These are phyloP conservation scores for Yueomyces sinensis DNA, from an alignment of 805 yeast species.

Conservation along the genomic window DNA sequence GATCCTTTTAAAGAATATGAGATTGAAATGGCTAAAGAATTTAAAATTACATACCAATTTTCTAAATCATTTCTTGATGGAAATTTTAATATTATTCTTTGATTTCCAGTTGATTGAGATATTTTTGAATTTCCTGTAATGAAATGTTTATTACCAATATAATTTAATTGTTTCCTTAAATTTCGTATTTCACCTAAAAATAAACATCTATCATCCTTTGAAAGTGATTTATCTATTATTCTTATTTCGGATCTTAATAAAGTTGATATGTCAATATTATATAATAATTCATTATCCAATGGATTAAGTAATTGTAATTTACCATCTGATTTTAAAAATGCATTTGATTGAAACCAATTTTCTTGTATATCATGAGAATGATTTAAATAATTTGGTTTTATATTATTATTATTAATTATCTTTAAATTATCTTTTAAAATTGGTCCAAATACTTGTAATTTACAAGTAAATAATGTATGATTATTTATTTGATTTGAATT, in stretches of 20 bases:
- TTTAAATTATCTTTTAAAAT: constrained; percentile 15
- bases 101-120: constrained; percentile 2
- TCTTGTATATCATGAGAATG: constrained; percentile 21
- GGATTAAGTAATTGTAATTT: constrained; percentile 45
- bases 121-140: not conserved
- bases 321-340: constrained; percentile 54
- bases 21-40: constrained; percentile 49
- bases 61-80: constrained; percentile 58
- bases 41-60: constrained; percentile 63
- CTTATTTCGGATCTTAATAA: constrained; percentile 50
- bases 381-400: not conserved
- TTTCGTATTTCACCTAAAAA: constrained; percentile 45
- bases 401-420: constrained; percentile 2
- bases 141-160: not conserved
- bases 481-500: not conserved
- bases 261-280: constrained; percentile 40
- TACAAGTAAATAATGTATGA: constrained; percentile 36
- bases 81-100: constrained; percentile 35
- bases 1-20: constrained; percentile 14
- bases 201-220: constrained; percentile 44
- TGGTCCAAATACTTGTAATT: constrained; percentile 57
- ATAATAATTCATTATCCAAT: constrained; percentile 48
- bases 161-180: constrained; percentile 29
- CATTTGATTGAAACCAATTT: constrained; percentile 67
- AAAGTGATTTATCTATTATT: constrained; percentile 48